Conservation (phyloP, 768 basidiomycete species). For the Paxillus involutus region DNA sequence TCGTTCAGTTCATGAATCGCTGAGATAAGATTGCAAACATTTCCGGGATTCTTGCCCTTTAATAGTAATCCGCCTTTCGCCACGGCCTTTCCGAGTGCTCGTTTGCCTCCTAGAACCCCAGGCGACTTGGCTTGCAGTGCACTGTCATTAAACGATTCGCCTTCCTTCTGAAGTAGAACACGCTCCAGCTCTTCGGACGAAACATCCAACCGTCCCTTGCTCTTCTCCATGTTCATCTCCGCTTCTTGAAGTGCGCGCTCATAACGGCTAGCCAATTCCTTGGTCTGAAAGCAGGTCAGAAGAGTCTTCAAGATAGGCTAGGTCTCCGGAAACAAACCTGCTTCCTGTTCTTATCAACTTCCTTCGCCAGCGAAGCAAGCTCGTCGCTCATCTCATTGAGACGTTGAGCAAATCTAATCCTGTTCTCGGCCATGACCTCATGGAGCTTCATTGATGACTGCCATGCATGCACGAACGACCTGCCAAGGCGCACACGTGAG, state of each 20-base stretch:
- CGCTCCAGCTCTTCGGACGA: slow-evolving; percentile 95
- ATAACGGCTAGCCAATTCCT: slow-evolving; percentile 86
- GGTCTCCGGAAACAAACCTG: slow-evolving; percentile 45
- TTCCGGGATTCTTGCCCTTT: slow-evolving; percentile 91
- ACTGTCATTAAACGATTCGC: slow-evolving; percentile 86
- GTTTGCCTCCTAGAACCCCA: slow-evolving; percentile 64
- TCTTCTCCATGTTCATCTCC: slow-evolving; percentile 83
- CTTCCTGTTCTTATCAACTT: slow-evolving; percentile 94
- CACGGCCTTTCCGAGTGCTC: slow-evolving; percentile 87
- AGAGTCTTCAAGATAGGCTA: neutral
- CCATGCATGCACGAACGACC: slow-evolving; percentile 80
- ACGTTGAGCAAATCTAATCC: slow-evolving; percentile 80
- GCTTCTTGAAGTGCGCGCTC: slow-evolving; percentile 89
- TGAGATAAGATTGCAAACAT: slow-evolving; percentile 42
- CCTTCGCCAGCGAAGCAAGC: slow-evolving; percentile 75
- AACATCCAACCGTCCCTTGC: slow-evolving; percentile 80
- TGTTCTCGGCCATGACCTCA: slow-evolving; percentile 87
- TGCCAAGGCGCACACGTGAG: slow-evolving; percentile 13
- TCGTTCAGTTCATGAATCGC: slow-evolving; percentile 1
- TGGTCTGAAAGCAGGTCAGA: slow-evolving; percentile 56
- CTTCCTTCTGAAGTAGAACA: slow-evolving; percentile 90
- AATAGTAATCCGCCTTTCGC: slow-evolving; percentile 86
- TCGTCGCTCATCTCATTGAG: slow-evolving; percentile 99
- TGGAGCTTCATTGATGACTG: slow-evolving; percentile 85
- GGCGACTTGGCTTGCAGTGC: slow-evolving; percentile 62